Evolutionary conservation across 2,329 filamentous ascomycete genomes (phyloP).

Genomic region (Orbilia oligospora): DNA sequence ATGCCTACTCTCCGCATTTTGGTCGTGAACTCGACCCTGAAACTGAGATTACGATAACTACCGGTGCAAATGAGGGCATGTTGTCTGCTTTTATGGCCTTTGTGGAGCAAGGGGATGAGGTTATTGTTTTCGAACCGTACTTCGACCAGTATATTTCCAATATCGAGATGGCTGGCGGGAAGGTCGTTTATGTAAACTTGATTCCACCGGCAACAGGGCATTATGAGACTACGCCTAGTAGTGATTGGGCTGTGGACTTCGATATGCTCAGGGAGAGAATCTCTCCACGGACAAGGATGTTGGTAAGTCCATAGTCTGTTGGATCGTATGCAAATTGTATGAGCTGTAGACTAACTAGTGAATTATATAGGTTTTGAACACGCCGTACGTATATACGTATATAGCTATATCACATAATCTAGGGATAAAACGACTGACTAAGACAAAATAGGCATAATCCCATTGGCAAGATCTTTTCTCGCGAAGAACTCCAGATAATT

Average conservation of each 20-base stretch:
- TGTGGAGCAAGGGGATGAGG: constrained; percentile 92
- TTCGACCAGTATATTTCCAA: constrained; percentile 99
- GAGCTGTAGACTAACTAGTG: constrained; percentile 14
- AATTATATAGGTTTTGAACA: constrained; percentile 68
- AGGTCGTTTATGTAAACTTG: constrained; percentile 94
- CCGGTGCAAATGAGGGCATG: constrained; percentile 83
- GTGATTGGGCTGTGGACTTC: constrained; percentile 90
- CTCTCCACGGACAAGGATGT: constrained; percentile 92
- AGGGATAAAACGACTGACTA: background rate
- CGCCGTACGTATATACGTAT: constrained; percentile 69
- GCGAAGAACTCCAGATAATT: constrained; percentile 84
- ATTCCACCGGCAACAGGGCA: constrained; percentile 87
- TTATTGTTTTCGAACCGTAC: constrained; percentile 98
- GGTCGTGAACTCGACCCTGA: constrained; percentile 85
- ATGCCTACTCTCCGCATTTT: constrained; percentile 92
- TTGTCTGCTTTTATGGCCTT: constrained; percentile 98
- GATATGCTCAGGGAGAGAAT: constrained; percentile 84
- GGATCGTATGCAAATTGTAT: background rate
- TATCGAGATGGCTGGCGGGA: constrained; percentile 97
- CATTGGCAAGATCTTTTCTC: constrained; percentile 93
- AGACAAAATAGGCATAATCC: constrained; percentile 79
- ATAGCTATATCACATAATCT: background rate
- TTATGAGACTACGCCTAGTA: constrained; percentile 83
- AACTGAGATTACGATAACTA: constrained; percentile 94
- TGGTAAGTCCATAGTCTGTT: constrained; percentile 75